A percentile compares a stretch with the other conserved stretches of the same genome.
Evolutionary conservation across 345 rosid species (phyloP).

Genomic region (Reutealis trisperma): DNA sequence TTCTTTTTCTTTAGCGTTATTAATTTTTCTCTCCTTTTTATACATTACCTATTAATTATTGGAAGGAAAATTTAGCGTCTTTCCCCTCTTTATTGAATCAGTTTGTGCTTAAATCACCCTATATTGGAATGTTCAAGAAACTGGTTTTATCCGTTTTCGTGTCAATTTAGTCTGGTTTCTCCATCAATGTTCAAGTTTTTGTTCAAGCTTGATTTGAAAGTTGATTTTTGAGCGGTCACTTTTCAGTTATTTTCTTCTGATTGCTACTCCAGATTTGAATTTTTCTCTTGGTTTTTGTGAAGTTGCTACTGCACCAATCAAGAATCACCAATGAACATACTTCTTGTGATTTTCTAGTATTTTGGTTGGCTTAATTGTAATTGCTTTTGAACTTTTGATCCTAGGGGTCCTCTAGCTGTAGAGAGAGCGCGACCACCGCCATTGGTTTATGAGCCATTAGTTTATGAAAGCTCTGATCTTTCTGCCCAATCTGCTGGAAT

Average conservation of each 20-base stretch:
- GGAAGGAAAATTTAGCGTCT: background rate
- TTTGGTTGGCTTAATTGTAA: background rate
- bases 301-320: background rate
- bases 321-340: background rate
- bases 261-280: background rate
- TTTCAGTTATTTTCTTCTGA: background rate
- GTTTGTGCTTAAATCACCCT: background rate
- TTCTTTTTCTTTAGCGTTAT: constrained; percentile 2
- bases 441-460: constrained; percentile 27
- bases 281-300: background rate
- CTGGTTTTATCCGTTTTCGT: background rate
- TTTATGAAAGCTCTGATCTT: constrained; percentile 26
- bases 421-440: constrained; percentile 24
- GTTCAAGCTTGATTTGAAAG: background rate
- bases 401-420: constrained; percentile 31
- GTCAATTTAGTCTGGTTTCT: background rate
- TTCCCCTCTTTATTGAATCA: background rate
- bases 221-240: background rate
- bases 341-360: background rate
- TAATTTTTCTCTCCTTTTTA: too few species aligned
- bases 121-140: background rate
- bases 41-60: too few species aligned
- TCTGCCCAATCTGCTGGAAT: constrained; percentile 29
- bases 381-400: constrained; percentile 7
- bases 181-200: background rate